Evolutionary conservation across 2,329 filamentous ascomycete species (phyloP), one percentile per base, ranked within the genome.

Genomic region (Penicillium sp.): DNA sequence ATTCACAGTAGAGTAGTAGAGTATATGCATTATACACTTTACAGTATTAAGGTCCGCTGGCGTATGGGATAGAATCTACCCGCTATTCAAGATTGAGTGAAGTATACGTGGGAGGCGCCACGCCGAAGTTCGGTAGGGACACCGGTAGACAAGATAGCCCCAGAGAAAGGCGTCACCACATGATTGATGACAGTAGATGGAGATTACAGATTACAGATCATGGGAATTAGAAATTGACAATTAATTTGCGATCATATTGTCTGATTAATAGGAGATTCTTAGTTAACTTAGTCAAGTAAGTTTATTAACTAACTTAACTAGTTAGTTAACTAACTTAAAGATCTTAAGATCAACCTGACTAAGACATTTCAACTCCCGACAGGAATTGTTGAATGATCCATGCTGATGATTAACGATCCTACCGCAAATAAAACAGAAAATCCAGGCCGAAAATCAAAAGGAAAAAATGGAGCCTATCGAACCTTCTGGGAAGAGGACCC

Each of bases 401-500:
- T 15, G 42, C 12, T 26, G 44, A 47, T 47, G 26, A 47, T 26
- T 28, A 47, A 47, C 44, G 24, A 24, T 47, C 44, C 44, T 45
- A 26, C 22, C 13, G 24, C 47, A 12, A 50, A 19, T 50, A 10
- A 50, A 24, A 6, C 50, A 13, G 28, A 42, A 30, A 40, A 40
- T 26, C 51, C 19, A 26, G 42, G 6, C 51, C 10, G 24, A 26
- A 37, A 54, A 53, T 35, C 3, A 22, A 22, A 38, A 24, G 10
- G 5, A 28, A 44, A 38, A 28, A 42, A 53, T 59, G 56, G 55
- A 59, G 51, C 51, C 59, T 59, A 61, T 67, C 65, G 65, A 66
- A 69, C 63, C 53, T 67, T 68, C 63, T 65, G 60, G 54, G 38
- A 37, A 28, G 38, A 61, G 10, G 65, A 66, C 65, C 67, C 66